phyloP scores from a whole-genome alignment of 1,139 yeast genomes.

The Yamadazyma oceani region DNA sequence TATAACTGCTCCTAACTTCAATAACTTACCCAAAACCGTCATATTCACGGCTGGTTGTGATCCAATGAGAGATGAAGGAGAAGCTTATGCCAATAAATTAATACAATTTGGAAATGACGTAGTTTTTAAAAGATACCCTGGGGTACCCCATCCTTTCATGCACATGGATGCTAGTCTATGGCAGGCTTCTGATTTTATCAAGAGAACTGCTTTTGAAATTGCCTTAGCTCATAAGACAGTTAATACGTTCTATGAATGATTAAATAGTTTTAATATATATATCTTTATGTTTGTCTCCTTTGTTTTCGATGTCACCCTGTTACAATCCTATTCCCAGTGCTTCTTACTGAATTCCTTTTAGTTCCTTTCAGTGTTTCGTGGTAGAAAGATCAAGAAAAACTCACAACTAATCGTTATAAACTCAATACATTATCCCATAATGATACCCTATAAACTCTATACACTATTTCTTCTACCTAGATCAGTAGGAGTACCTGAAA shows the following conservation, averaged over 20 bases:
- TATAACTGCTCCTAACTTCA: conserved; percentile 46
- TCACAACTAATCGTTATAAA: no score
- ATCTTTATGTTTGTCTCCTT: neutral
- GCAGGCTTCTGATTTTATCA: conserved; percentile 27
- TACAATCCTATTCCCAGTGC: no score
- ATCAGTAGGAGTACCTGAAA: conserved; percentile 32
- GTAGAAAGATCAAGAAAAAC: no score
- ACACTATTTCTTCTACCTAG: neutral
- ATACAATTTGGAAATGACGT: conserved; percentile 35
- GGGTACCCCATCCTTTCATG: conserved; percentile 51
- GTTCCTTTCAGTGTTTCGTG: no score
- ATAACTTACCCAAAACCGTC: conserved; percentile 40
- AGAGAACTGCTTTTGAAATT: conserved; percentile 19
- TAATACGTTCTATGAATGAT: conserved; percentile 5
- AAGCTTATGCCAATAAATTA: conserved; percentile 40
- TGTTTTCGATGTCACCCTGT: no score
- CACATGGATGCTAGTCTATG: conserved; percentile 44
- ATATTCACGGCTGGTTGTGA: conserved; percentile 49
- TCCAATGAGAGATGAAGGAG: conserved; percentile 47
- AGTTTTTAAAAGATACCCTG: conserved; percentile 37
- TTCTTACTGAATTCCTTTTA: no score
- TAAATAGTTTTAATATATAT: neutral
- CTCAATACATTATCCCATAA: neutral
- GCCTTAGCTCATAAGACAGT: conserved; percentile 18
- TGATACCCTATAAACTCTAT: neutral